Conservation (phyloP, 768 basidiomycete species). For the Fomitopsis serialis region DNA sequence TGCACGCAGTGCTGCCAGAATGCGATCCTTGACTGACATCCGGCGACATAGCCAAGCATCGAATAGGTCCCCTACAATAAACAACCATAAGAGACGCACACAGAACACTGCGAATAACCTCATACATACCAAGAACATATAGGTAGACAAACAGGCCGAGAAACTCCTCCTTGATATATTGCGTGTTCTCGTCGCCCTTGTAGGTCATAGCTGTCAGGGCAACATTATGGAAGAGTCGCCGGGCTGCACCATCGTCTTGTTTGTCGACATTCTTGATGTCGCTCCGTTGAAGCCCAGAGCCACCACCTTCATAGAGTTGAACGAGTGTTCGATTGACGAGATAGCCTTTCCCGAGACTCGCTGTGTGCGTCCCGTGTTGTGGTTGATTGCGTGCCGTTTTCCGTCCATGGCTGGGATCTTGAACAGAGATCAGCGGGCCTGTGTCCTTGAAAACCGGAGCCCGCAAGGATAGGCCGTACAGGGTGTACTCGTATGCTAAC, state of each 20-base stretch:
- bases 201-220: constrained; percentile 13
- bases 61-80: constrained; percentile 16
- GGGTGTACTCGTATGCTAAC: constrained; percentile 13
- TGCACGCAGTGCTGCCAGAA: constrained; percentile 14
- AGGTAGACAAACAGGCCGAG: constrained; percentile 22
- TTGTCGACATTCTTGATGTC: constrained; percentile 25
- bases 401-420: constrained; percentile 14
- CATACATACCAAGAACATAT: constrained; percentile 19
- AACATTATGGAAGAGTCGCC: constrained; percentile 17
- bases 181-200: not conserved
- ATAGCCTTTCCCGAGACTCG: constrained; percentile 15
- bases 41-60: constrained; percentile 22
- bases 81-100: not conserved
- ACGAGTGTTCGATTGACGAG: constrained; percentile 21
- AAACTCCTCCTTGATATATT: constrained; percentile 9
- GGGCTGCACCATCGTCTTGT: constrained; percentile 26
- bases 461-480: constrained; percentile 18
- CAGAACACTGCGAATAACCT: too few species aligned
- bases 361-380: constrained; percentile 21
- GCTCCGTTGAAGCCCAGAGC: constrained; percentile 10
- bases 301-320: constrained; percentile 8
- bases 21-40: constrained; percentile 13
- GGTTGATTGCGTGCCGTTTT: constrained; percentile 23
- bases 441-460: constrained; percentile 16
- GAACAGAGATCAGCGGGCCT: constrained; percentile 12